Percentiles rank a stretch among this genome's conserved stretches.
These are phyloP conservation scores for Hemileccinum rubropunctum DNA, from an alignment of 768 basidiomycete species.

Conservation along the genomic window DNA sequence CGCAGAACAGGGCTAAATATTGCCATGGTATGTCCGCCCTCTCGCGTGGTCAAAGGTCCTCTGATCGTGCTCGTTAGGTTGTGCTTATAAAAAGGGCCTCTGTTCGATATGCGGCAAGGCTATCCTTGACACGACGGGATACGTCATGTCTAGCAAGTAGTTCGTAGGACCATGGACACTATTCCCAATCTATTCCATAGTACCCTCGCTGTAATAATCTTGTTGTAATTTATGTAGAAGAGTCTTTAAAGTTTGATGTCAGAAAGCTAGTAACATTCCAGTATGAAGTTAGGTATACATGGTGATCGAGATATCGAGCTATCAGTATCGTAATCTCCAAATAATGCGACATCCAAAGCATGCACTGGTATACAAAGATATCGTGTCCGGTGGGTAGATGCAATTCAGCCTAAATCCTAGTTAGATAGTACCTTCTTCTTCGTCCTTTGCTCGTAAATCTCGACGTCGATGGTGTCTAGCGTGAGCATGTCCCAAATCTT, in stretches of 20 bases:
- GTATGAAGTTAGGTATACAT: no score
- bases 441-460: constrained; percentile 62
- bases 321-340: background rate
- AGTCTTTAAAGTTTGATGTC: no score
- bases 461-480: constrained; percentile 84
- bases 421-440: constrained; percentile 23
- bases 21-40: constrained; percentile 65
- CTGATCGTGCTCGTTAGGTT: constrained; percentile 47
- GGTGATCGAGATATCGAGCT: no score
- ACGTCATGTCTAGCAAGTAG: constrained; percentile 83
- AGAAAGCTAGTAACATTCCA: background rate
- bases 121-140: constrained; percentile 80
- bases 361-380: constrained; percentile 10
- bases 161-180: no score
- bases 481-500: constrained; percentile 82
- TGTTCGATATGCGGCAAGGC: constrained; percentile 88
- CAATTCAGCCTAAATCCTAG: constrained; percentile 15
- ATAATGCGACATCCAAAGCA: background rate
- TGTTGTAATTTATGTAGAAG: constrained; percentile 12
- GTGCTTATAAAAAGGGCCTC: constrained; percentile 83
- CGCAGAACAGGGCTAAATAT: constrained; percentile 86
- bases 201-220: constrained; percentile 20
- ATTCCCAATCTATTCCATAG: constrained; percentile 13
- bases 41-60: constrained; percentile 2
- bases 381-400: constrained; percentile 7